Evolutionary conservation across 257 asterid species (phyloP).

Genomic region (Avicennia marina): DNA sequence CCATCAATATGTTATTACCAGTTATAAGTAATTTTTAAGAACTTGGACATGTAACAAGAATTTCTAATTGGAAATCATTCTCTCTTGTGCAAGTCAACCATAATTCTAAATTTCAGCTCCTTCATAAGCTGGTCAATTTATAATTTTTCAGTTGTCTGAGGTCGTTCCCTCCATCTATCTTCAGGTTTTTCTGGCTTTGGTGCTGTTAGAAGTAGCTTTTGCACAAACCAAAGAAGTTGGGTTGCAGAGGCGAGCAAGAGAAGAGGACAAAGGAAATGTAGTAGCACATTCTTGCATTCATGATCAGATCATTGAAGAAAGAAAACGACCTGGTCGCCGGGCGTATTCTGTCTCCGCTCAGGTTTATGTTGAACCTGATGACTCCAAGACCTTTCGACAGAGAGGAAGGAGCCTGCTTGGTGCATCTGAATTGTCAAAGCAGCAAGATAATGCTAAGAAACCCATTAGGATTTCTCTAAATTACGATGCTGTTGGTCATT

Average conservation of each 20-base stretch:
- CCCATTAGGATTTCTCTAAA: slow-evolving; percentile 90
- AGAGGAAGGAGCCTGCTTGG: slow-evolving; percentile 61
- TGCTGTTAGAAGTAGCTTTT: slow-evolving; percentile 37
- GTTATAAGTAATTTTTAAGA: no score
- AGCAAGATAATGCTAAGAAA: slow-evolving; percentile 43
- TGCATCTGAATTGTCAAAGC: slow-evolving; percentile 25
- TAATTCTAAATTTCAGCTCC: no score
- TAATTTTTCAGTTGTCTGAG: neutral
- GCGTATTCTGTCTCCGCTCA: slow-evolving; percentile 69
- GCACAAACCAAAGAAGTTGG: slow-evolving; percentile 37
- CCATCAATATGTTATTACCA: no score
- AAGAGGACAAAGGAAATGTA: slow-evolving; percentile 28
- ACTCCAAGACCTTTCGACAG: slow-evolving; percentile 26
- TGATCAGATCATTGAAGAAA: slow-evolving; percentile 65
- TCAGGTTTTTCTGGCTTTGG: slow-evolving; percentile 51
- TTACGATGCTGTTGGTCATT: slow-evolving; percentile 98
- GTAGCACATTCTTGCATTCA: slow-evolving; percentile 73
- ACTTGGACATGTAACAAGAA: no score
- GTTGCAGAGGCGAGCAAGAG: slow-evolving; percentile 31
- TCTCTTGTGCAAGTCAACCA: no score
- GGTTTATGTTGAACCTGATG: slow-evolving; percentile 45
- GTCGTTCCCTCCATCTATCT: slow-evolving; percentile 1
- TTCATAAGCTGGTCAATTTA: neutral
- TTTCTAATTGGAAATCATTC: no score
- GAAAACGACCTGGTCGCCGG: slow-evolving; percentile 61